phyloP scores from a whole-genome alignment of 352 stramenopile genomes.

The Pythium rhizo-oryzae region DNA sequence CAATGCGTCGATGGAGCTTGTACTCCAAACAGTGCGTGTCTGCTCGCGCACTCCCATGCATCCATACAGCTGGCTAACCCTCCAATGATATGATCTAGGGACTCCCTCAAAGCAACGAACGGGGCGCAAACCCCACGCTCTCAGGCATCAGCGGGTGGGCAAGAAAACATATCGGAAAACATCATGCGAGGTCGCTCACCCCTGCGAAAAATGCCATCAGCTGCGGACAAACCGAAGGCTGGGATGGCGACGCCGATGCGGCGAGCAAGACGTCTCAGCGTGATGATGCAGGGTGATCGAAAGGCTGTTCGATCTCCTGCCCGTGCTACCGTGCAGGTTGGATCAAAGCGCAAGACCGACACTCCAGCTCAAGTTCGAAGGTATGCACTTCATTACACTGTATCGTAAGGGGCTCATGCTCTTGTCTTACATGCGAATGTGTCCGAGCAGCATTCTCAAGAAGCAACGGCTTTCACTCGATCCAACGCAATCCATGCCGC shows the following conservation, averaged over 20 bases:
- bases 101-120: constrained; percentile 18
- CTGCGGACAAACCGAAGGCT: constrained; percentile 35
- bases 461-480: constrained; percentile 46
- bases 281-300: constrained; percentile 29
- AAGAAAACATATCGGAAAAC: constrained; percentile 82
- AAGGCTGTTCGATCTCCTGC: constrained; percentile 20
- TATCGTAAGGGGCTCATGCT: not conserved
- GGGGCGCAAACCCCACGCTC: not conserved
- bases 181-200: constrained; percentile 53
- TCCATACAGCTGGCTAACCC: not conserved
- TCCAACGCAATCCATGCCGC: constrained; percentile 2
- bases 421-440: not conserved
- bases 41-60: not conserved
- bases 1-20: constrained; percentile 66
- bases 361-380: constrained; percentile 48
- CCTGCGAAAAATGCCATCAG: constrained; percentile 29
- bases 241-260: constrained; percentile 35
- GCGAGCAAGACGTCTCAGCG: constrained; percentile 32
- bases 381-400: constrained; percentile 25
- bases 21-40: constrained; percentile 63
- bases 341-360: constrained; percentile 31
- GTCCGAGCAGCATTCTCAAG: constrained; percentile 62
- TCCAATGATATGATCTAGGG: constrained; percentile 4
- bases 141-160: constrained; percentile 33
- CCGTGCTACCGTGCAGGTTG: constrained; percentile 7